phyloP scores from a whole-genome alignment of 108 stramenopile species.

The Aurantiochytrium sp. region DNA sequence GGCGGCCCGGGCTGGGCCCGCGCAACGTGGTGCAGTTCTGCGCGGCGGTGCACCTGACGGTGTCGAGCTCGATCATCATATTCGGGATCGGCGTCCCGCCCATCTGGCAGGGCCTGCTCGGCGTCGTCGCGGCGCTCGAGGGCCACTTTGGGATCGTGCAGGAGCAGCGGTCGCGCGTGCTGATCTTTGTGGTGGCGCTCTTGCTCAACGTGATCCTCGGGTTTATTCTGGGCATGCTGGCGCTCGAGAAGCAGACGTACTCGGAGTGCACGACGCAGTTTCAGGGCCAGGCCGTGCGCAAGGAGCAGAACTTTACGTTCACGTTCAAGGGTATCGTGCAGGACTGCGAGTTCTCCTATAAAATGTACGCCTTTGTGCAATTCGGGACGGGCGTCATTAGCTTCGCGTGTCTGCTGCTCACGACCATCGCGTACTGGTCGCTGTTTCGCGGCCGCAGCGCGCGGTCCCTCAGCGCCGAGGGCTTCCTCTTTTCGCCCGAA shows the following conservation, averaged over 20 bases:
- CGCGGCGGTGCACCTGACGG: not conserved
- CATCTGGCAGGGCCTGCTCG: slow-evolving; percentile 18
- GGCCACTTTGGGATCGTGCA: not conserved
- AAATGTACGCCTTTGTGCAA: slow-evolving; percentile 23
- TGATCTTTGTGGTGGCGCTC: not conserved
- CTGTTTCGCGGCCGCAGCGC: not conserved
- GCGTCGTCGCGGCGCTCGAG: not conserved
- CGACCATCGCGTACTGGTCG: not conserved
- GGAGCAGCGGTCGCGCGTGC: not conserved
- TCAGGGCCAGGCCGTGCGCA: slow-evolving; percentile 1
- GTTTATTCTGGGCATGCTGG: not conserved
- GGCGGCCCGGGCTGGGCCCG: not conserved
- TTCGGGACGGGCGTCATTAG: not conserved
- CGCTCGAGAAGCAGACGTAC: not conserved
- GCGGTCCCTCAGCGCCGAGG: not conserved
- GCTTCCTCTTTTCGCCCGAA: not conserved
- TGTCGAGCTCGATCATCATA: slow-evolving; percentile 19
- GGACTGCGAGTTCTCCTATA: not conserved
- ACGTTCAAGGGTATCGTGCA: not conserved
- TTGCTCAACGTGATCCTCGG: not conserved
- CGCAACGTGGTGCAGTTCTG: not conserved
- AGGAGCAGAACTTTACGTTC: slow-evolving; percentile 20
- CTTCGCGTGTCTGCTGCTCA: not conserved
- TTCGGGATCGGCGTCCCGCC: slow-evolving; percentile 8
- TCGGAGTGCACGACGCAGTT: not conserved